Base-by-base conservation (phyloP, 208 protist genomes). In the Leptomonas pyrrhocoris region DNA sequence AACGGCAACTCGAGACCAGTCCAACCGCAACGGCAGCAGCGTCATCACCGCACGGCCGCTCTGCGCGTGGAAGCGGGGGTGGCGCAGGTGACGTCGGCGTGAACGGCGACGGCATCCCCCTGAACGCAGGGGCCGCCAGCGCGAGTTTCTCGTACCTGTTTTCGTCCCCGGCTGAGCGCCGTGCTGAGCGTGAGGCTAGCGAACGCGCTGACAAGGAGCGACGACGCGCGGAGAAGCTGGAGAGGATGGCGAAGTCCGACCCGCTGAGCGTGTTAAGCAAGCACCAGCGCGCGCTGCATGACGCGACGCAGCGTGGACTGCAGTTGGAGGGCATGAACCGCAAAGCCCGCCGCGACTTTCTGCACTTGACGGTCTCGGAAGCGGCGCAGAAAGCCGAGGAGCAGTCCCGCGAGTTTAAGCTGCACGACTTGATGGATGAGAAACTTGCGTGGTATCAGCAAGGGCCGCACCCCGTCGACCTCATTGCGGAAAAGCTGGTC, bases 371-470 rank as follows among this genome's bases (percentile, higher is more conserved):
- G 0, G 77, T 88, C n/a, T 86, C 83, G 18, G 75, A 86, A 48
- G 85, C 86, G 59, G 85, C 89, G 65, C 61, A 71, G 56, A 71
- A 73, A 48, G 85, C 83, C n/a, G 77, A 90, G 68, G 81, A 83
- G 75, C 68, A 83, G 67, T 80, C 81, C 34, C 72, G 77, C 11
- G 79, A 88, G 13, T 83, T 92, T 25, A 86, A 88, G 51, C 84
- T 89, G 30, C 89, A 96, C 66, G 87, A 92, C 19, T 62, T 96
- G 23, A 94, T 96, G 92, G 92, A 96, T 67, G 82, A 80, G 58
- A 81, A 80, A 55, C 50, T 94, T 3, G 87, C 83, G 51, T 96
- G 92, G 89, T 96, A 96, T 53, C 92, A 96, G 77, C 92, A 96
- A 65, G 92, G 89, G 0, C 92, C 92, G 13, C 79, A 88, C 65